These are phyloP conservation scores for Achlya hypogyna DNA, from an alignment of 352 stramenopile species.

Conservation along the genomic window DNA sequence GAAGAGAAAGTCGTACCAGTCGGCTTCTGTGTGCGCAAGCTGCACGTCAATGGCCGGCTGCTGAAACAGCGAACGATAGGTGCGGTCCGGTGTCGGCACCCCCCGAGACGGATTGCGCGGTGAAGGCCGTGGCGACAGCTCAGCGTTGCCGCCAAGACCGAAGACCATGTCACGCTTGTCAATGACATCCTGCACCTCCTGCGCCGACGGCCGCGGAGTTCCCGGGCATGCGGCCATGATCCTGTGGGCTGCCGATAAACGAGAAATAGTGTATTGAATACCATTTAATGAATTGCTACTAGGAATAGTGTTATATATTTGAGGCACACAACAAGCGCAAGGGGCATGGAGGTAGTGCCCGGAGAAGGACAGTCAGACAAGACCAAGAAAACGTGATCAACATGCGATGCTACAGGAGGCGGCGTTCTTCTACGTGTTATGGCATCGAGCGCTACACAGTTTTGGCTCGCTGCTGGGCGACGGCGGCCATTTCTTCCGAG, in stretches of 20 bases:
- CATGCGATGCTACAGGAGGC: too few relatives aligned
- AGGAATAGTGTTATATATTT: not conserved
- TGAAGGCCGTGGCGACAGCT: conserved; percentile 1
- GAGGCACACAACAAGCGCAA: too few relatives aligned
- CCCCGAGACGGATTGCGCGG: conserved; percentile 5
- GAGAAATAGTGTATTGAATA: not conserved
- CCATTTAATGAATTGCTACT: not conserved
- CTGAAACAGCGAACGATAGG: conserved; percentile 81
- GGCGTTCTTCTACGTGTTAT: too few relatives aligned
- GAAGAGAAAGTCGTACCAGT: conserved; percentile 83
- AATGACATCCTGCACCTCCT: conserved; percentile 16
- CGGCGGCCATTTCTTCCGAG: not conserved
- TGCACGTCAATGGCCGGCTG: conserved; percentile 69
- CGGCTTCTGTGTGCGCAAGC: conserved; percentile 49
- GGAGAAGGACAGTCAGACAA: too few relatives aligned
- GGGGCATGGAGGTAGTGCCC: too few relatives aligned
- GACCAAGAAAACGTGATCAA: too few relatives aligned
- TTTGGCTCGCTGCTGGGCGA: not conserved
- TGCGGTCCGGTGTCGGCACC: conserved; percentile 33
- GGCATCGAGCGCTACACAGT: too few relatives aligned
- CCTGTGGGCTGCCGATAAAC: not conserved
- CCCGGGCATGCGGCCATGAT: conserved; percentile 2
- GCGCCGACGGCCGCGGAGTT: conserved; percentile 11
- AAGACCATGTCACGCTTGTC: conserved; percentile 20
- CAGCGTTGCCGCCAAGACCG: conserved; percentile 14